Evolutionary conservation across 2,329 filamentous ascomycete species (phyloP).

Genomic region (Epichloe baconii): DNA sequence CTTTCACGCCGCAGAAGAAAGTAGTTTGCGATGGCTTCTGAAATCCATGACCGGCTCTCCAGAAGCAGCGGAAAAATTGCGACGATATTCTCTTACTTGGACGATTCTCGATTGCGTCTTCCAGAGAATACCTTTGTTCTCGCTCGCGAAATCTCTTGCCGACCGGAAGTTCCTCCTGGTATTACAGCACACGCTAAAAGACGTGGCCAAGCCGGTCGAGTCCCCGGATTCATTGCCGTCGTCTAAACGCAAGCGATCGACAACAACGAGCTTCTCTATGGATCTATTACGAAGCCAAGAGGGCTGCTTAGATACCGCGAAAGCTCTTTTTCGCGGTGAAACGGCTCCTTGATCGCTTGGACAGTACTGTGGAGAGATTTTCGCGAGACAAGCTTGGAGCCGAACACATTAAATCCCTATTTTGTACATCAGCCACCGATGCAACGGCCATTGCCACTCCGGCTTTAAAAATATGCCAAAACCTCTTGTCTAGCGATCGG

Average conservation of each 20-base stretch:
- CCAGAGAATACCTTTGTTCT: slow-evolving; percentile 52
- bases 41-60: slow-evolving; percentile 42
- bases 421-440: slow-evolving; percentile 35
- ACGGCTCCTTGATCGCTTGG: slow-evolving; percentile 32
- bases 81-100: slow-evolving; percentile 47
- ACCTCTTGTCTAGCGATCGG: slow-evolving; percentile 20
- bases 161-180: slow-evolving; percentile 56
- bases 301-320: slow-evolving; percentile 32
- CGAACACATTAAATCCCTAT: slow-evolving; percentile 45
- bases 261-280: slow-evolving; percentile 24
- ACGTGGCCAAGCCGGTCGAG: slow-evolving; percentile 29
- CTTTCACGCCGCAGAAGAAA: slow-evolving; percentile 43
- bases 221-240: slow-evolving; percentile 13
- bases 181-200: slow-evolving; percentile 51
- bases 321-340: slow-evolving; percentile 34
- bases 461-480: slow-evolving; percentile 31
- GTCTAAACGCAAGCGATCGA: slow-evolving; percentile 34
- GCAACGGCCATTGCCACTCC: slow-evolving; percentile 31
- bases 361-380: slow-evolving; percentile 19
- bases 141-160: slow-evolving; percentile 56
- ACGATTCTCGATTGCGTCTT: slow-evolving; percentile 48
- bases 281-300: slow-evolving; percentile 24
- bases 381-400: slow-evolving; percentile 38
- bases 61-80: slow-evolving; percentile 35
- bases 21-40: slow-evolving; percentile 48